These are phyloP conservation scores for Sorghum bicolor DNA, from an alignment of 176 grass and related monocot species.

Conservation along the genomic window Sorghum_bicolor_NCBIv3 NC_012876.2:64732001-64732500, in stretches of 20 bases:
- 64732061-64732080: neutral
- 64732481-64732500: conserved; percentile 87
- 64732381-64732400: conserved; percentile 34
- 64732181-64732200: conserved; percentile 91
- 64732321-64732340: conserved; percentile 91
- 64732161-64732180: conserved; percentile 95
- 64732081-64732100: neutral
- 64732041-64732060: conserved; percentile 13
- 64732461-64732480: conserved; percentile 75
- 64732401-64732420: neutral
- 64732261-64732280: conserved; percentile 85
- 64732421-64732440: neutral
- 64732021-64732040: conserved; percentile 85
- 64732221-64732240: conserved; percentile 99
- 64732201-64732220: conserved; percentile 97
- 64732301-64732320: conserved; percentile 73
- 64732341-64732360: conserved; percentile 73
- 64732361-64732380: conserved; percentile 89
- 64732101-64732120: conserved; percentile 69
- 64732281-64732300: conserved; percentile 97
- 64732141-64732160: conserved; percentile 80
- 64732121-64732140: conserved; percentile 93
- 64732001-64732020: conserved; percentile 93
- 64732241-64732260: conserved; percentile 76
- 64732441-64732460: neutral